Percentiles rank a stretch among this genome's conserved stretches.
Conservation (phyloP, 2,329 filamentous ascomycete genomes). For the Xylaria multiplex region DNA sequence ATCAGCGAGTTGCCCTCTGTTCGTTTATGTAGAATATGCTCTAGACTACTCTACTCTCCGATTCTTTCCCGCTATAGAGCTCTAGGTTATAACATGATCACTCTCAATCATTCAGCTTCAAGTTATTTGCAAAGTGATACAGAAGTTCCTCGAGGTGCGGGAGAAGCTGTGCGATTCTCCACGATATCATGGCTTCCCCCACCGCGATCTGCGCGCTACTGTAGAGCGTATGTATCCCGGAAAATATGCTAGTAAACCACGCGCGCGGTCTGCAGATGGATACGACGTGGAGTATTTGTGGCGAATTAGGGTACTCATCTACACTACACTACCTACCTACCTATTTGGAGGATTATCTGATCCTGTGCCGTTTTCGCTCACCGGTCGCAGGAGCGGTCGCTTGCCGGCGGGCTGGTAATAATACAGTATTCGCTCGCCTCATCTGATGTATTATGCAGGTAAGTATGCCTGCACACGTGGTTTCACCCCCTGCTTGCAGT, state of each 20-base stretch:
- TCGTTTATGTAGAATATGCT: conserved; percentile 12
- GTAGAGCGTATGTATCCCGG: conserved; percentile 10
- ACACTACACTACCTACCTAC: conserved; percentile 13
- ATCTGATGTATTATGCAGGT: not conserved
- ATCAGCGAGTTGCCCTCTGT: not conserved
- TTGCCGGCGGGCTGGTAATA: conserved; percentile 15
- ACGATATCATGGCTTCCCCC: conserved; percentile 4
- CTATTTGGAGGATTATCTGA: conserved; percentile 24
- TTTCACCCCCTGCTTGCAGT: not conserved
- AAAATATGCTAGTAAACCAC: conserved; percentile 11
- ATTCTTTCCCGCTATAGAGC: not conserved
- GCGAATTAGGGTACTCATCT: conserved; percentile 5
- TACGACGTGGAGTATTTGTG: conserved; percentile 23
- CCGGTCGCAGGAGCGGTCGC: conserved; percentile 30
- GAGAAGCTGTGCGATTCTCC: conserved; percentile 8
- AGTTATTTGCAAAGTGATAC: not conserved
- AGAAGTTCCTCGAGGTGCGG: not conserved
- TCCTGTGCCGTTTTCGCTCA: conserved; percentile 27
- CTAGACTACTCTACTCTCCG: not conserved
- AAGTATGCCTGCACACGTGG: conserved; percentile 28
- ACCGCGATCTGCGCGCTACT: not conserved
- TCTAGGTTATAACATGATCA: not conserved
- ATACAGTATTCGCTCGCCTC: not conserved
- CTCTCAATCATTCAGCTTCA: not conserved
- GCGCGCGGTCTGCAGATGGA: conserved; percentile 18